phyloP scores from a whole-genome alignment of 2,329 filamentous ascomycete species.

The Fusarium protoensiforme region DNA sequence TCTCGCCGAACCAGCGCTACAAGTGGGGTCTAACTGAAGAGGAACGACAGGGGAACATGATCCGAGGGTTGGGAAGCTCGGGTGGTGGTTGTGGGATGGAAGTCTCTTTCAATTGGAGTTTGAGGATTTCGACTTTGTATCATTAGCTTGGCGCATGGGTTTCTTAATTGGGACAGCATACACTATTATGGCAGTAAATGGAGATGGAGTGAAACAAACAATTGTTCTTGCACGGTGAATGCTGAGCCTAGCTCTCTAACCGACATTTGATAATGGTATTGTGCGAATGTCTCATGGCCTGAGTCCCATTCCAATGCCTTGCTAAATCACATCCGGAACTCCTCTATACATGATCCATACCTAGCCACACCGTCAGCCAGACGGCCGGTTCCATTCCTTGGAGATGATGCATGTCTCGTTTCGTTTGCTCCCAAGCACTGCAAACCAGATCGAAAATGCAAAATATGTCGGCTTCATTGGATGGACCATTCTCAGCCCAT shows the following conservation, averaged over 20 bases:
- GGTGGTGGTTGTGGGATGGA: background rate
- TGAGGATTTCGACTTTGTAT: background rate
- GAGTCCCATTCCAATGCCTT: slow-evolving; percentile 1
- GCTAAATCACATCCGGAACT: slow-evolving; percentile 7
- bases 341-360: slow-evolving; percentile 8
- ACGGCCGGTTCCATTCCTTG: background rate
- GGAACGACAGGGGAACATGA: background rate
- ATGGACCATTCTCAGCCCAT: background rate
- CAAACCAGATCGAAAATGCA: background rate
- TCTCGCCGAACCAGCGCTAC: slow-evolving; percentile 1
- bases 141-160: slow-evolving; percentile 9
- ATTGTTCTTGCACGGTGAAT: background rate
- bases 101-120: background rate
- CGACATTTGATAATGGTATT: slow-evolving; percentile 3
- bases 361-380: background rate
- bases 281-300: background rate
- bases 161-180: slow-evolving; percentile 2
- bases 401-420: background rate
- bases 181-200: slow-evolving; percentile 13
- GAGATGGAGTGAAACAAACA: slow-evolving; percentile 3
- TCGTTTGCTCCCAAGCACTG: background rate
- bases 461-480: background rate
- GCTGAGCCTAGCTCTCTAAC: background rate
- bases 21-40: background rate
- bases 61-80: background rate